Evolutionary conservation across 495 filamentous ascomycete genomes (phyloP), one percentile per base, ranked within the genome.

Genomic region (Aspergillus bridgeri): DNA sequence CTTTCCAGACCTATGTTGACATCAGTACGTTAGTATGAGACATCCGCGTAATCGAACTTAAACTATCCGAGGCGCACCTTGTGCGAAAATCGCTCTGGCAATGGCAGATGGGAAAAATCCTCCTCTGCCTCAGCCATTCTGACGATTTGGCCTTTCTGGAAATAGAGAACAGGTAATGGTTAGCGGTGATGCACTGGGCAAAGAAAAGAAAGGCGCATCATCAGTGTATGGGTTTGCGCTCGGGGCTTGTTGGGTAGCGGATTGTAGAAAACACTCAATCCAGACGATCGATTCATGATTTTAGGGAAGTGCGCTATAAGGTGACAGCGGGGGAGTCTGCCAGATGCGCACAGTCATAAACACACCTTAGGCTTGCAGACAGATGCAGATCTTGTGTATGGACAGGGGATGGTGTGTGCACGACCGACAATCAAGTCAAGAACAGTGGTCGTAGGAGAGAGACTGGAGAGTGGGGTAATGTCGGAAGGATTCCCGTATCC

Each of bases 1-100:
- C 94, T 81, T 99, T 99, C 94, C 94, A 99, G 67, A 89, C 86
- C 87, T 94, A 65, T 51, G 52, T 25, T n/a, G 52, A 24, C 18
- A 11, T 45, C 23, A 21, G 20, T 3, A 13, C 2, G 45, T 79
- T 60, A 75, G 70, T 43, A 62, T 53, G n/a, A n/a, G n/a, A n/a
- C 48, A 27, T 27, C 3, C 25, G 25, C 25, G 25, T 7, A 27
- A n/a, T n/a, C n/a, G n/a, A n/a, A n/a, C n/a, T n/a, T n/a, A n/a
- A n/a, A n/a, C n/a, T n/a, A n/a, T n/a, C n/a, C n/a, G n/a, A 38
- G 58, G 65, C 81, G 63, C 66, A 90, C 88, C 83, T 97, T 97
- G 78, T 97, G 91, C 44, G 85, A 72, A 71, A 92, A 96, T 65
- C 90, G 83, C 55, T 96, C 92, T 8, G 85, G 81, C 43, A 96